Percentiles rank a stretch among this genome's conserved stretches.
These are phyloP conservation scores for Astragalus membranaceus DNA, from an alignment of 306 rosid genomes.

Conservation along the genomic window DNA sequence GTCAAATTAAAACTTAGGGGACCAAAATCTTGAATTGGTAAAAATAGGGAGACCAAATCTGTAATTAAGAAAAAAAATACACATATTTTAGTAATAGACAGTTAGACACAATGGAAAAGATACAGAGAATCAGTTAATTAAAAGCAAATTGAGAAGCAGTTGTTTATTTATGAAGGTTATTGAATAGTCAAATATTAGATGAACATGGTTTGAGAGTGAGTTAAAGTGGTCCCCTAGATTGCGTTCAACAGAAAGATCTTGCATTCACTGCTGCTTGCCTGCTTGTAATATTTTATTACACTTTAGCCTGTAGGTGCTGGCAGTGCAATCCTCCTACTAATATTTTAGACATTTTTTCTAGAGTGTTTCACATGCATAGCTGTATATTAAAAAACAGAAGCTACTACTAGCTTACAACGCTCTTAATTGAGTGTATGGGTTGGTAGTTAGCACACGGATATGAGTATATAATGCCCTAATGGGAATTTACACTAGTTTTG, in stretches of 20 bases:
- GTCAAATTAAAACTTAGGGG: too few species aligned
- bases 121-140: not conserved
- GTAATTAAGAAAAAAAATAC: too few species aligned
- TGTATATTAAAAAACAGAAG: not conserved
- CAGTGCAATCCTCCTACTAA: not conserved
- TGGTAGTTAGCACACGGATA: too few species aligned
- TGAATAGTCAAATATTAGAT: constrained; percentile 22
- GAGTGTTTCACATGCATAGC: constrained; percentile 6
- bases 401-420: not conserved
- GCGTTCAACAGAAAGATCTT: constrained; percentile 26
- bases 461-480: too few species aligned
- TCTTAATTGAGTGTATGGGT: not conserved
- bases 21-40: too few species aligned
- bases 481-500: too few species aligned
- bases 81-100: too few species aligned
- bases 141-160: not conserved
- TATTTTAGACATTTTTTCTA: constrained; percentile 8
- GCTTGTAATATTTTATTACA: constrained; percentile 17
- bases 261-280: not conserved
- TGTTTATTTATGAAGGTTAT: not conserved
- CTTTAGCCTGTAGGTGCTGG: constrained; percentile 1
- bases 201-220: constrained; percentile 26
- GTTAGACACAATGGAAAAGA: not conserved
- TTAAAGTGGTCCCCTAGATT: constrained; percentile 37
- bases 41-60: too few species aligned